Percentiles rank a stretch among this genome's conserved stretches.
phyloP scores from a whole-genome alignment of 345 rosid species.

The Pistacia vera region DNA sequence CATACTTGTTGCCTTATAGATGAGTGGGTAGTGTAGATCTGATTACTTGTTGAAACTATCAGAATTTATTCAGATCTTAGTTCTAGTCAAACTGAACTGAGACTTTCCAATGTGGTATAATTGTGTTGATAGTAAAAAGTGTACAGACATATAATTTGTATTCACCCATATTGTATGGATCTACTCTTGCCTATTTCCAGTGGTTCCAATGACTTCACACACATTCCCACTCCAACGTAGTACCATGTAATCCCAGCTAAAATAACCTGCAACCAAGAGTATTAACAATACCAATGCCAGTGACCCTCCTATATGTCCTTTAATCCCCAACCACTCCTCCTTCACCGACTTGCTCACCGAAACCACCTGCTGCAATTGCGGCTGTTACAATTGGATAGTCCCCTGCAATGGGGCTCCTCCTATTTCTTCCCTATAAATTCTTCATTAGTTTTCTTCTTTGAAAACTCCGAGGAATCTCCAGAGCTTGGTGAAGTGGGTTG shows the following conservation, averaged over 20 bases:
- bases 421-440: conserved; percentile 10
- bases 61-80: too few relatives aligned
- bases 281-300: conserved; percentile 64
- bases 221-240: conserved; percentile 26
- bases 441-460: conserved; percentile 17
- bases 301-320: conserved; percentile 73
- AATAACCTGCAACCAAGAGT: conserved; percentile 58
- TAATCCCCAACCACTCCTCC: conserved; percentile 41
- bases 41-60: too few relatives aligned
- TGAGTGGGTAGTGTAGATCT: too few relatives aligned
- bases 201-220: conserved; percentile 26
- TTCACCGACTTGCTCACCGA: conserved; percentile 41
- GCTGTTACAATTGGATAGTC: conserved; percentile 53
- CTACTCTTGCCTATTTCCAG: conserved; percentile 21
- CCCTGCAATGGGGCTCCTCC: conserved; percentile 34
- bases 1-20: too few relatives aligned
- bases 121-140: too few relatives aligned
- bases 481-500: conserved; percentile 26
- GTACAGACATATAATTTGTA: too few relatives aligned
- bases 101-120: too few relatives aligned
- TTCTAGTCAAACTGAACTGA: too few relatives aligned
- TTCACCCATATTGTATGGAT: background rate
- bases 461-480: conserved; percentile 18
- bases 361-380: conserved; percentile 50
- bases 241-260: conserved; percentile 60